phyloP scores from a whole-genome alignment of 106 monocot species.

The Dendrobium officinale region DNA sequence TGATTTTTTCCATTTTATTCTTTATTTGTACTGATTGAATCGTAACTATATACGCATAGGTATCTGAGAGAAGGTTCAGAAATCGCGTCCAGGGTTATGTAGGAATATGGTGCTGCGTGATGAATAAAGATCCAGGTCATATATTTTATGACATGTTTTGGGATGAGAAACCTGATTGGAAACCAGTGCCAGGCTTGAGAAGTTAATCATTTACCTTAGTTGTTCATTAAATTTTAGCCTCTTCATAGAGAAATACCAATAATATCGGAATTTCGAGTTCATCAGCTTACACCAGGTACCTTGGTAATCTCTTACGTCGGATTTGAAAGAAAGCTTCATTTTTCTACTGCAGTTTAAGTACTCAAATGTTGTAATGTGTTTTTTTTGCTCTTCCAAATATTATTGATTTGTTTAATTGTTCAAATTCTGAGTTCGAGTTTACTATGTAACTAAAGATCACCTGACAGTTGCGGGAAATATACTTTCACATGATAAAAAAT shows the following conservation, averaged over 20 bases:
- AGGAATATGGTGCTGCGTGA: slow-evolving; percentile 89
- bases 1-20: neutral
- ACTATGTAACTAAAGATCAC: neutral
- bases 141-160: slow-evolving; percentile 94
- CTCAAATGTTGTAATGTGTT: neutral
- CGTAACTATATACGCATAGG: slow-evolving; percentile 26
- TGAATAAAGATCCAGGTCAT: slow-evolving; percentile 53
- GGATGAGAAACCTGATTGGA: slow-evolving; percentile 97
- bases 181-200: slow-evolving; percentile 51
- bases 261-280: neutral
- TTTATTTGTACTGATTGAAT: neutral
- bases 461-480: neutral
- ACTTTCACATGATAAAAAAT: neutral
- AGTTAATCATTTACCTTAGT: slow-evolving; percentile 66
- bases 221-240: slow-evolving; percentile 18
- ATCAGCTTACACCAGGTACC: neutral
- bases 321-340: neutral
- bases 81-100: slow-evolving; percentile 77
- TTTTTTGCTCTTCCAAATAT: neutral
- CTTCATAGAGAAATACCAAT: neutral
- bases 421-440: neutral
- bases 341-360: neutral
- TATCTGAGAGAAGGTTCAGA: slow-evolving; percentile 54
- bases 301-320: neutral
- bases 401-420: neutral